Evolutionary conservation across 176 grass and related monocot genomes (phyloP).

Genomic region (Triticum turgidum): DNA sequence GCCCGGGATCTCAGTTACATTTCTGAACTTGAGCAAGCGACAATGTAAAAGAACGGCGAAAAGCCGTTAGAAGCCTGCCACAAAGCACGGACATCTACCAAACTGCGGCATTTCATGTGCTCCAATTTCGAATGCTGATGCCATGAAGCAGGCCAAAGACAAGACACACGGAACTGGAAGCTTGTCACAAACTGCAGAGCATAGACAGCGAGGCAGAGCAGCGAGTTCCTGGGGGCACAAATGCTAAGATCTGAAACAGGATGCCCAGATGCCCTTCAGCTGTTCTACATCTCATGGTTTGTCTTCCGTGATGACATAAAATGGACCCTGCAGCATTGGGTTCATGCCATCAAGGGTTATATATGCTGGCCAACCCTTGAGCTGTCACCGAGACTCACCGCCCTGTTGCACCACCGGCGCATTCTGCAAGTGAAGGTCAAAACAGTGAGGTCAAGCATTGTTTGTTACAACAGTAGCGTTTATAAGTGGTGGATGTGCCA

Average conservation of each 20-base stretch:
- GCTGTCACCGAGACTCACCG: background rate
- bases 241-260: background rate
- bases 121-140: background rate
- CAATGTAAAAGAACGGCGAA: background rate
- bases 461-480: background rate
- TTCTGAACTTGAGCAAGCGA: background rate
- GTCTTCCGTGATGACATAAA: background rate
- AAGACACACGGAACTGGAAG: background rate
- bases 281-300: background rate
- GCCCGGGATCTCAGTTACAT: background rate
- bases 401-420: background rate
- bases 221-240: background rate
- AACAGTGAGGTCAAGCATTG: conserved; percentile 1
- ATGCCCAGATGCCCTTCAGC: background rate
- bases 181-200: background rate
- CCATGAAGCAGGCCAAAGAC: background rate
- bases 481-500: background rate
- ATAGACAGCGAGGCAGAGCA: background rate
- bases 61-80: background rate
- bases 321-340: background rate
- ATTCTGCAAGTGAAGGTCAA: conserved; percentile 35
- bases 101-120: background rate
- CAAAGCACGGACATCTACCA: background rate
- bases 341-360: background rate
- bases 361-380: background rate